Conservation (phyloP, 257 asterid species). For the Anisodus tanguticus region DNA sequence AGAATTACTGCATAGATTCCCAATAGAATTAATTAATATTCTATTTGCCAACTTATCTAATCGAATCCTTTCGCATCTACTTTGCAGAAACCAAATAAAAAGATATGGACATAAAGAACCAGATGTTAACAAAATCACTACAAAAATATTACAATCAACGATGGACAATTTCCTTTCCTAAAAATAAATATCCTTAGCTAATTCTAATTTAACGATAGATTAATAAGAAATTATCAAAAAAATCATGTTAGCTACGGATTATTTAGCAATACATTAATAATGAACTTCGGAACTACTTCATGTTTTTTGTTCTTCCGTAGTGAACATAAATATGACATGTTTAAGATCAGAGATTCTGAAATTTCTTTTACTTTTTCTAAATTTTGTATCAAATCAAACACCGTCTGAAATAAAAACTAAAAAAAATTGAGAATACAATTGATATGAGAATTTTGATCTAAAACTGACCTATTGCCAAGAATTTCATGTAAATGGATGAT, state of each 20-base stretch:
- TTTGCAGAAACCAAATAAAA: neutral
- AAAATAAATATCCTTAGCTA: no score
- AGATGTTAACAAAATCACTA: no score
- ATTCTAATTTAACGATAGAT: no score
- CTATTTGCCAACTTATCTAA: neutral
- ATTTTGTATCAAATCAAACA: neutral
- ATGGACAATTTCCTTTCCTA: no score
- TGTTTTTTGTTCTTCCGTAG: neutral
- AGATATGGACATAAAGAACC: neutral
- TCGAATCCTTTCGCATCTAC: neutral
- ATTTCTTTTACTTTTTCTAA: neutral
- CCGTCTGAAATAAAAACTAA: neutral
- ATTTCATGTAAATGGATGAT: conserved; percentile 20
- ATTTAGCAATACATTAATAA: neutral
- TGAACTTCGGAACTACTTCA: neutral
- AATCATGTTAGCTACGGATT: no score
- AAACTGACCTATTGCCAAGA: conserved; percentile 21
- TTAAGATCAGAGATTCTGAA: neutral
- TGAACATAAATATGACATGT: neutral
- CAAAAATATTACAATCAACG: no score
- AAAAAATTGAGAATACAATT: no score
- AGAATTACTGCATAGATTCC: neutral
- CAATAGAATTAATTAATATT: neutral
- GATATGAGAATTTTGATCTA: neutral
- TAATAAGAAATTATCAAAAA: no score